Percentiles rank a stretch among this genome's conserved stretches.
Conservation (phyloP, 768 basidiomycete genomes). For the Leccinum subgranulosum region DNA sequence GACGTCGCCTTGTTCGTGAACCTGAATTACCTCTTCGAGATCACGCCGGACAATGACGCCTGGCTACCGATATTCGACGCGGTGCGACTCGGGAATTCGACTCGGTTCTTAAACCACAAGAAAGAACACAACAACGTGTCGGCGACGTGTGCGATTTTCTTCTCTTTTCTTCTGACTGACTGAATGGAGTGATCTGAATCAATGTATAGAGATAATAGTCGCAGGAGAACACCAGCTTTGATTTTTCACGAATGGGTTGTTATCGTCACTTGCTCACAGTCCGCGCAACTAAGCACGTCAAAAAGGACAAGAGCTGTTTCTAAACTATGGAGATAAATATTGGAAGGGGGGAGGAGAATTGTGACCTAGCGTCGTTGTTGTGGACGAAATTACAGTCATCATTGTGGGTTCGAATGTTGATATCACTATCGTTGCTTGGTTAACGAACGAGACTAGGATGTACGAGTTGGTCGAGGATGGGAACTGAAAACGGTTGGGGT, state of each 20-base stretch:
- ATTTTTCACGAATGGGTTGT: constrained; percentile 25
- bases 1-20: constrained; percentile 5
- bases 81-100: constrained; percentile 41
- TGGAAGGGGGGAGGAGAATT: constrained; percentile 14
- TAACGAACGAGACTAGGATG: too few relatives aligned
- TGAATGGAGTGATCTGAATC: too few relatives aligned
- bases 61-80: constrained; percentile 32
- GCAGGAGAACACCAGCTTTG: constrained; percentile 36
- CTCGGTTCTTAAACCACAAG: constrained; percentile 43
- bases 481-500: too few relatives aligned
- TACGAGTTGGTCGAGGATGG: too few relatives aligned
- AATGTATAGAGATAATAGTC: constrained; percentile 16
- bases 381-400: too few relatives aligned
- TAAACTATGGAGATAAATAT: constrained; percentile 32
- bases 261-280: too few relatives aligned
- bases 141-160: constrained; percentile 23
- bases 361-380: too few relatives aligned
- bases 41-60: not conserved
- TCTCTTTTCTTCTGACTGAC: too few relatives aligned
- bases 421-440: too few relatives aligned
- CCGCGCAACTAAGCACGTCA: constrained; percentile 21
- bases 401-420: too few relatives aligned
- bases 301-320: constrained; percentile 32
- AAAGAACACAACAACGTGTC: constrained; percentile 11
- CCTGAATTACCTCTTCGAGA: constrained; percentile 37